A percentile compares a stretch with the other conserved stretches of the same genome.
Conservation (phyloP, 129 eudicot genomes). For the Lonicera japonica region DNA sequence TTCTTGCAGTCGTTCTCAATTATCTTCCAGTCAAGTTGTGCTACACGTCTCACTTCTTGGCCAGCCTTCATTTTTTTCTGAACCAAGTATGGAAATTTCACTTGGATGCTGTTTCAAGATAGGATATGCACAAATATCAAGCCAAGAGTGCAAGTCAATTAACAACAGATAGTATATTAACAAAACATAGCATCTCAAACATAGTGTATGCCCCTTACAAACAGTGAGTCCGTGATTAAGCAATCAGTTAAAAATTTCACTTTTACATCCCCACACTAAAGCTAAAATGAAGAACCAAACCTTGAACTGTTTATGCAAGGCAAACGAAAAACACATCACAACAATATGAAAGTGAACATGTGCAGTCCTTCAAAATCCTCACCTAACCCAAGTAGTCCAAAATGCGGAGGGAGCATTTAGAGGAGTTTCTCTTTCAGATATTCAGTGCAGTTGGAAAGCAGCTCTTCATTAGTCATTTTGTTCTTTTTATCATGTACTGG, state of each 20-base stretch:
- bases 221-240: neutral
- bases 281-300: neutral
- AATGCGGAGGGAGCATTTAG: too few relatives aligned
- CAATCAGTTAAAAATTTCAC: neutral
- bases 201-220: neutral
- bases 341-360: too few relatives aligned
- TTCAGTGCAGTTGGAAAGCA: too few relatives aligned
- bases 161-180: constrained; percentile 3
- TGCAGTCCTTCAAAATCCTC: too few relatives aligned
- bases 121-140: constrained; percentile 16
- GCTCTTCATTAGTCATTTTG: too few relatives aligned
- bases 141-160: constrained; percentile 1
- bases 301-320: neutral
- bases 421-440: too few relatives aligned
- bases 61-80: constrained; percentile 60
- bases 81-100: constrained; percentile 77
- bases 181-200: constrained; percentile 2
- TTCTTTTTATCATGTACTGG: too few relatives aligned
- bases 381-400: too few relatives aligned
- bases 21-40: constrained; percentile 84
- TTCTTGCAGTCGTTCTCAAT: constrained; percentile 63
- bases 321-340: neutral
- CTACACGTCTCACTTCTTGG: constrained; percentile 77
- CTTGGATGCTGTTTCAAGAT: constrained; percentile 48
- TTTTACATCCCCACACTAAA: neutral